phyloP scores from a whole-genome alignment of 805 yeast genomes.

The Debaryomyces hansenii region DNA sequence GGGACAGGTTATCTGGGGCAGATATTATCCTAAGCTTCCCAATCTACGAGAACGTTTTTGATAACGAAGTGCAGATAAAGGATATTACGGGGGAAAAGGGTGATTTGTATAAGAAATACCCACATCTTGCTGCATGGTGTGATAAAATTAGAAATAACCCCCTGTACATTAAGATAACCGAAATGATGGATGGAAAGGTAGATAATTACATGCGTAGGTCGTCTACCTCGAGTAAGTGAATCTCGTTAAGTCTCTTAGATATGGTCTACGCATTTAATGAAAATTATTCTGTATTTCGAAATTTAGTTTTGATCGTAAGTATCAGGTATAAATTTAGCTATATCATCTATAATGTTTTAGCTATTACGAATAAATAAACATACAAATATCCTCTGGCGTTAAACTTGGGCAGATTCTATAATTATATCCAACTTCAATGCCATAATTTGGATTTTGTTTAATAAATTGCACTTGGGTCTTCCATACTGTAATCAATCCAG shows the following conservation, averaged over 20 bases:
- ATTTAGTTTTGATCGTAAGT: too few relatives aligned
- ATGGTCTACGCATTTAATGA: too few relatives aligned
- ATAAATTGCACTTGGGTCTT: slow-evolving; percentile 13
- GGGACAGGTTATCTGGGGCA: slow-evolving; percentile 36
- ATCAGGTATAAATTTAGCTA: too few relatives aligned
- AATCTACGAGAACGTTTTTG: slow-evolving; percentile 33
- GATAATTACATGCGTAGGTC: slow-evolving; percentile 8
- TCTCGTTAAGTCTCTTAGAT: too few relatives aligned
- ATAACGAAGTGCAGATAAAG: slow-evolving; percentile 35
- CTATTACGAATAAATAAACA: too few relatives aligned
- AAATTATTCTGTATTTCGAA: too few relatives aligned
- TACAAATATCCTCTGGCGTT: too few relatives aligned
- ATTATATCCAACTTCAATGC: too few relatives aligned
- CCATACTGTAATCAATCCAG: slow-evolving; percentile 55
- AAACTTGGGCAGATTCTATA: too few relatives aligned
- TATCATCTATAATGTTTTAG: too few relatives aligned
- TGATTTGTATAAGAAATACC: slow-evolving; percentile 30
- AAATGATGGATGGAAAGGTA: slow-evolving; percentile 30
- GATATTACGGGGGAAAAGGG: slow-evolving; percentile 34
- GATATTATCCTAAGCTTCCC: slow-evolving; percentile 41
- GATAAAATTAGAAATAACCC: slow-evolving; percentile 32
- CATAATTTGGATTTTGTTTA: neutral
- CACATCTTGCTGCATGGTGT: slow-evolving; percentile 40
- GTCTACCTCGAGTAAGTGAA: too few relatives aligned
- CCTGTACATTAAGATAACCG: slow-evolving; percentile 27